phyloP scores from a whole-genome alignment of 2,329 filamentous ascomycete species.

The Xylariaceae sp. region DNA sequence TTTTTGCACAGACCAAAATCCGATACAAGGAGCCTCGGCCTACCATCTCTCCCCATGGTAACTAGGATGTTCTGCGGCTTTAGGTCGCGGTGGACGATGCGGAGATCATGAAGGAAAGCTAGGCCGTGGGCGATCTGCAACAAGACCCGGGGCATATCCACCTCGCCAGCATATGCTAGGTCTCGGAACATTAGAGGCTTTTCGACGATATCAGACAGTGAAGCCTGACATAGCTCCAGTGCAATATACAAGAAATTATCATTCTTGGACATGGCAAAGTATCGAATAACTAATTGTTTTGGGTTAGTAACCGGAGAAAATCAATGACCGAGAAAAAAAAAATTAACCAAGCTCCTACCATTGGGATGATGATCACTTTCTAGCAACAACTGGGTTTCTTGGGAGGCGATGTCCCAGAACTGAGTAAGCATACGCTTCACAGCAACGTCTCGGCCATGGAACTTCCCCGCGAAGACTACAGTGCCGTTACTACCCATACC shows the following conservation, averaged over 20 bases:
- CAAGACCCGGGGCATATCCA: conserved; percentile 77
- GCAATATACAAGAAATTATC: conserved; percentile 95
- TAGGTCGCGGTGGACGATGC: conserved; percentile 95
- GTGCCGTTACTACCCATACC: conserved; percentile 94
- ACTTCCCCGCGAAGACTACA: conserved; percentile 90
- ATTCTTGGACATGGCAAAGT: conserved; percentile 88
- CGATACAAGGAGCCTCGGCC: conserved; percentile 87
- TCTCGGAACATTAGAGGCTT: conserved; percentile 68
- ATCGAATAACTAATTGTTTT: conserved; percentile 76
- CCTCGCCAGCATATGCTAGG: conserved; percentile 71
- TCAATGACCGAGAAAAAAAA: not conserved
- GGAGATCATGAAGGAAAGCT: conserved; percentile 83
- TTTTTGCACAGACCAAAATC: conserved; percentile 99
- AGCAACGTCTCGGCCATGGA: conserved; percentile 89
- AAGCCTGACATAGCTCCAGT: conserved; percentile 90
- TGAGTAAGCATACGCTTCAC: conserved; percentile 97
- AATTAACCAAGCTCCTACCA: conserved; percentile 45
- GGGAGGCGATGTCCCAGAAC: conserved; percentile 92
- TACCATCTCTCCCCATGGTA: conserved; percentile 68
- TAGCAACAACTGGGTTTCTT: conserved; percentile 86
- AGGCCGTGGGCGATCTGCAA: conserved; percentile 90
- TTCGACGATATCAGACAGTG: conserved; percentile 87
- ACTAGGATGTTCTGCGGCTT: conserved; percentile 98
- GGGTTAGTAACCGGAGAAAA: conserved; percentile 27
- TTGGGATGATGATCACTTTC: conserved; percentile 96